Evolutionary conservation across 75 land plant genomes (phyloP).

Genomic region (Picea sitchensis): DNA sequence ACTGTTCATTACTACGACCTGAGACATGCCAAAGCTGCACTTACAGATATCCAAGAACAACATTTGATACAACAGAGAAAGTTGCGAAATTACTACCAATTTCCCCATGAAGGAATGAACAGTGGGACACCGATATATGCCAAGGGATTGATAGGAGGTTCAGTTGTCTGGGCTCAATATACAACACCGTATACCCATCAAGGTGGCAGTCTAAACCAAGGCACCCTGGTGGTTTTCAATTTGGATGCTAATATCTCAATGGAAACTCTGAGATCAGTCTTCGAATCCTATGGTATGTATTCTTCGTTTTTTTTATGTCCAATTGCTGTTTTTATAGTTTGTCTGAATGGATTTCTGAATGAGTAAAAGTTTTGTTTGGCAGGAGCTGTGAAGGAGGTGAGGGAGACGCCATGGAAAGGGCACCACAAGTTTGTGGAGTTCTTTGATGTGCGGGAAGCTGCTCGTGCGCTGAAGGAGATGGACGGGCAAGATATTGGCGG

Average conservation of each 20-base stretch:
- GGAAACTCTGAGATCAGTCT: constrained; percentile 12
- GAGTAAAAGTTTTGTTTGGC: background rate
- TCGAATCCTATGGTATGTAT: constrained; percentile 32
- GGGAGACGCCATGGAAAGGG: constrained; percentile 25
- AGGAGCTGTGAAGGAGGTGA: constrained; percentile 39
- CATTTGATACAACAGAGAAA: constrained; percentile 16
- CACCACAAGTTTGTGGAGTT: too few relatives aligned
- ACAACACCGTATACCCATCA: constrained; percentile 8
- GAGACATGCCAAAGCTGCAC: constrained; percentile 25
- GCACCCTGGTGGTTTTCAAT: constrained; percentile 52
- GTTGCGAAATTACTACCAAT: constrained; percentile 1
- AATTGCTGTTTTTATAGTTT: background rate
- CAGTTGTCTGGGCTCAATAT: constrained; percentile 35
- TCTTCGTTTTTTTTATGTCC: background rate
- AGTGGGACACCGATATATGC: background rate
- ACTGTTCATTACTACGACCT: constrained; percentile 41
- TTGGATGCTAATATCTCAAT: constrained; percentile 19
- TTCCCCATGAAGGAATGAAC: constrained; percentile 6
- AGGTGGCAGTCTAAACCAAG: constrained; percentile 21
- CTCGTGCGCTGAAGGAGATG: too few relatives aligned
- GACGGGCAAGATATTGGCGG: too few relatives aligned
- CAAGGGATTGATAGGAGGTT: constrained; percentile 24
- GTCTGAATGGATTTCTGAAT: background rate
- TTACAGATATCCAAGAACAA: constrained; percentile 35
- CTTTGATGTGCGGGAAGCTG: too few relatives aligned